Percentiles rank a stretch among this genome's conserved stretches.
These are phyloP conservation scores for Peniophora sp. DNA, from an alignment of 1,284 basidiomycete species.

Conservation along the genomic window DNA sequence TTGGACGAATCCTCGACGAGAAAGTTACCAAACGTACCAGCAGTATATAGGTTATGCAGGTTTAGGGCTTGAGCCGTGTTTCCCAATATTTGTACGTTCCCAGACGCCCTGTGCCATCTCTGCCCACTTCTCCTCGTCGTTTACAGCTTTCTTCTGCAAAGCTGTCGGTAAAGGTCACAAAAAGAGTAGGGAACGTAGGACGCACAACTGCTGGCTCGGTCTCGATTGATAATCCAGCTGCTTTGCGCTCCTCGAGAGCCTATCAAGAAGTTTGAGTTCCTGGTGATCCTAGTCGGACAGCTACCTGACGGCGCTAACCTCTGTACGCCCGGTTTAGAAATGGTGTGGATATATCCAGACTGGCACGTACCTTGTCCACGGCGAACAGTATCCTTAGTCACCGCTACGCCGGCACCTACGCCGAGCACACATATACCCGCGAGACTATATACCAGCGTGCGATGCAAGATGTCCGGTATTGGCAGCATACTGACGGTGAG, in stretches of 20 bases:
- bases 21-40: too few species aligned
- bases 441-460: constrained; percentile 9
- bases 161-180: not conserved
- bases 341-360: not conserved
- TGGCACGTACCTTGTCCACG: constrained; percentile 8
- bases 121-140: constrained; percentile 11
- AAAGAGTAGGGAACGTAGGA: not conserved
- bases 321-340: not conserved
- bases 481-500: constrained; percentile 4
- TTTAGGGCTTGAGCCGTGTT: too few species aligned
- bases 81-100: not conserved
- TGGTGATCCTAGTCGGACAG: too few species aligned
- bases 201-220: constrained; percentile 6
- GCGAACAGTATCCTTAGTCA: constrained; percentile 10
- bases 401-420: constrained; percentile 7
- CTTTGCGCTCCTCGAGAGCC: constrained; percentile 12
- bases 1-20: too few species aligned
- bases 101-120: constrained; percentile 10
- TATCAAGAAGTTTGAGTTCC: not conserved
- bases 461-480: constrained; percentile 10
- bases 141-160: constrained; percentile 9
- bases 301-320: constrained; percentile 6
- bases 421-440: constrained; percentile 11
- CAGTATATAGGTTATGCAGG: too few species aligned
- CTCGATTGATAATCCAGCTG: constrained; percentile 8